Evolutionary conservation across 2,329 filamentous ascomycete species (phyloP), one percentile per base, ranked within the genome.

Genomic region (Calonectria crousiana): DNA sequence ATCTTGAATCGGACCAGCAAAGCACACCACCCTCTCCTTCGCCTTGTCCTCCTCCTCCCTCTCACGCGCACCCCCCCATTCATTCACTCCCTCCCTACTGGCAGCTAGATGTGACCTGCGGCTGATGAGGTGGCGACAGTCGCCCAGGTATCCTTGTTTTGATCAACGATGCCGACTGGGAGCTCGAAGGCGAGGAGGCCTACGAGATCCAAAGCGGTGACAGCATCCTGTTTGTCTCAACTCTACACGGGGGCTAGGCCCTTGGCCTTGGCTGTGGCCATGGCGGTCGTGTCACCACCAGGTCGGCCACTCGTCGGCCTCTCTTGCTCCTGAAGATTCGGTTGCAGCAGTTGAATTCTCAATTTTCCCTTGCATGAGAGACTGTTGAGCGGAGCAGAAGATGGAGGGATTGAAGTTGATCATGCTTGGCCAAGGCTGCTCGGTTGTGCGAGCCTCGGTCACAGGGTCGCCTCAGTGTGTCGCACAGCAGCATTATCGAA

Each of bases 81-180:
- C 23, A 23, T 34, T 53, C 49, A 60, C 53, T 53, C 34, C 66
- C 62, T 72, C 53, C 53, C 30, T 51, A 44, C 68, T 44, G 53
- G 56, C 60, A 36, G 38, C 69, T 34, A 62, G 38, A 72, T 75
- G 64, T 73, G 74, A 67, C 58, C 64, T 73, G 74, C 70, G 65
- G 78, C 83, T 83, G 74, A 80, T 79, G 56, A 67, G 30, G 74
- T 80, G 82, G 67, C 81, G 78, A 74, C 79, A 98, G 96, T 74
- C 95, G 97, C 68, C 97, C 97, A 6, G 97, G 97, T 3, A 98
- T 99, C 84, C 91, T 99, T 53, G 96, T 98, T 34, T 89, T 99
- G 72, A 98, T 99, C 84, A 99, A 99, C 83, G 97, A 99, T 80
- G 95, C 95, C 32, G 97, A 99, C 84, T 99, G 97, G 97, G 97